Evolutionary conservation across 441 rosid species (phyloP), one percentile per base, ranked within the genome.

Genomic region (Capsella rubella): DNA sequence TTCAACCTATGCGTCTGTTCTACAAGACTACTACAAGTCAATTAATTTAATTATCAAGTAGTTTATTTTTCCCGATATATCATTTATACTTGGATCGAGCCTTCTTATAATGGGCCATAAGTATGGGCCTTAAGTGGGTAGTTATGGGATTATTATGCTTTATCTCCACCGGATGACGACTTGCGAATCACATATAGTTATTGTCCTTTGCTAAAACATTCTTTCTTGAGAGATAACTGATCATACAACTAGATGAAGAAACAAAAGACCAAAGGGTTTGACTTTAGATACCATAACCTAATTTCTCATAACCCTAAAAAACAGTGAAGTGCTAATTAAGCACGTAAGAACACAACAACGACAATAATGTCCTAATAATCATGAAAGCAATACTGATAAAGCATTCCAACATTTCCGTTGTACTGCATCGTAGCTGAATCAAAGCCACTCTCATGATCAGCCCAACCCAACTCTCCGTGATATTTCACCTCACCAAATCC

Each of bases 391-490:
- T 77, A 65, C 46, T 64, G 80, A 65, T 50, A 43, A 77, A 71
- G 52, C 76, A 58, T 77, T 18, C 76, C 80, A 4, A 40, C 63
- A 70, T 64, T 56, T n/a, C 67, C 72, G 34, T 34, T 71, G 11
- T 71, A 67, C 66, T 57, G 39, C 68, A 65, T 27, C 67, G 32
- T 77, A 51, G 67, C 35, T 51, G 80, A 12, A 63, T 69, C 75
- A 69, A 76, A 69, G 8, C 45, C 71, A 57, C 8, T 66, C 56
- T 42, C 80, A 58, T 16, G 34, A 27, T 56, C 72, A 37, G 11
- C 57, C 72, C 72, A 77, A 64, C 63, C 72, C 8, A 77, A 40
- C n/a, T 71, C 80, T 25, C 76, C 80, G 34, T 77, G 61, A 64
- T 71, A 64, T 35, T 34, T 71, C 34, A 57, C 72, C 35, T 64